Conservation (phyloP, 345 rosid genomes). For the Toxicodendron radicans region DNA sequence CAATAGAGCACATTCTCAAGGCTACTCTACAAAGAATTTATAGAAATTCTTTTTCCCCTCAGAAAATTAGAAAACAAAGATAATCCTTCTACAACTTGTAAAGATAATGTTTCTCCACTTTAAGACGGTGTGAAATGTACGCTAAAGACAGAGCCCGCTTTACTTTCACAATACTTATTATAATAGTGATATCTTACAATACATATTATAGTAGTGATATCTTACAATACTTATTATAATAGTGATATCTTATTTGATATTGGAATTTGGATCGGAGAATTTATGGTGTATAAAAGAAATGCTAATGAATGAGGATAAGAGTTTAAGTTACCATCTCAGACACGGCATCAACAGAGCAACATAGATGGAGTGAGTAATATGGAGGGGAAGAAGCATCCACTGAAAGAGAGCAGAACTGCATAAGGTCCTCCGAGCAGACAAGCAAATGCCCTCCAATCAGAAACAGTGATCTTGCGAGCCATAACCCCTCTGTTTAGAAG, state of each 20-base stretch:
- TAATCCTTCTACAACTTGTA: background rate
- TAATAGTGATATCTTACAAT: background rate
- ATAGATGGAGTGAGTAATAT: conserved; percentile 57
- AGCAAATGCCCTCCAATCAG: conserved; percentile 59
- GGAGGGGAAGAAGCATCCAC: conserved; percentile 44
- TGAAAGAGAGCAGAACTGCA: conserved; percentile 52
- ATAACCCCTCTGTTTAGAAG: conserved; percentile 50
- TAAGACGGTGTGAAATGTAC: background rate
- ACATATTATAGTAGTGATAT: background rate
- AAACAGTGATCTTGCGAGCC: conserved; percentile 79
- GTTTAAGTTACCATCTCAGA: conserved; percentile 55
- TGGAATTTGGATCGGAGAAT: background rate
- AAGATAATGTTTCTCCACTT: background rate
- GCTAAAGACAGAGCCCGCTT: no score
- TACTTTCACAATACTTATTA: no score
- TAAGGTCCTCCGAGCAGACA: conserved; percentile 77
- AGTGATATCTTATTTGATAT: background rate
- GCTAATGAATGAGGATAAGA: background rate
- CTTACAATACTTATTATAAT: background rate
- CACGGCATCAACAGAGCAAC: conserved; percentile 59
- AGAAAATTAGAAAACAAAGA: background rate
- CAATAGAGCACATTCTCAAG: background rate
- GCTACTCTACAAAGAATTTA: background rate
- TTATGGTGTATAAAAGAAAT: background rate
- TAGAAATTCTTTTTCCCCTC: background rate